Base-by-base conservation (phyloP, 2,329 filamentous ascomycete genomes). In the Arthrobotrys sphaeroides region DNA sequence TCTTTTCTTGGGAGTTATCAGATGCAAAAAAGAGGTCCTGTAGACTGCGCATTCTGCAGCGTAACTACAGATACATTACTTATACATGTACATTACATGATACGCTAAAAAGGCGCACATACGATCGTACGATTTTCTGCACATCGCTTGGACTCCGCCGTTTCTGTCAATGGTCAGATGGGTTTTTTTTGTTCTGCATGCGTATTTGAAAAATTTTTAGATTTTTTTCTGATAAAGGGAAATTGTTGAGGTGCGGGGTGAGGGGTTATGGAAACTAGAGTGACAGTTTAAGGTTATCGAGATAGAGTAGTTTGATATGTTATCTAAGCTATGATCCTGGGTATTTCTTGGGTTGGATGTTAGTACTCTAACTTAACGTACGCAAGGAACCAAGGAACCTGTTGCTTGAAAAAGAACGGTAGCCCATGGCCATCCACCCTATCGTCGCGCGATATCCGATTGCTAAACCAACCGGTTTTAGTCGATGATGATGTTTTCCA, bases 121-220 rank as follows among this genome's bases (percentile, higher is more conserved):
- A n/a, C n/a, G n/a, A n/a, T n/a, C n/a, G n/a, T n/a, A n/a, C n/a
- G n/a, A n/a, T n/a, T 51, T 59, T 64, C 59, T 72, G 67, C 67
- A 72, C 51, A 53, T 64, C 47, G 67, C 67, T 64, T 72, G 67
- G 67, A 65, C 67, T 49, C 47, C 40, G 59, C 49, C 59, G 22
- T 57, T 64, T 65, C 67, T 72, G 67, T 64, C 59, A 49, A 57
- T 65, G 67, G 59, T 72, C 67, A 72, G 61, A 51, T 72, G 67
- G 57, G 49, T 38, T 42, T 10, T 12, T 12, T 45, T 12, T 22
- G 38, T 38, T 65, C 42, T 24, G 60, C 65, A 53, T 59, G 43
- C 42, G 53, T 33, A 40, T 10, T 16, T 16, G 0, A 57, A 40
- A 51, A 53, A 47, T 22, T 36, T 31, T 9, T 47, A 5, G 9